phyloP scores from a whole-genome alignment of 2,329 filamentous ascomycete genomes.

The Penicillium decumbens region DNA sequence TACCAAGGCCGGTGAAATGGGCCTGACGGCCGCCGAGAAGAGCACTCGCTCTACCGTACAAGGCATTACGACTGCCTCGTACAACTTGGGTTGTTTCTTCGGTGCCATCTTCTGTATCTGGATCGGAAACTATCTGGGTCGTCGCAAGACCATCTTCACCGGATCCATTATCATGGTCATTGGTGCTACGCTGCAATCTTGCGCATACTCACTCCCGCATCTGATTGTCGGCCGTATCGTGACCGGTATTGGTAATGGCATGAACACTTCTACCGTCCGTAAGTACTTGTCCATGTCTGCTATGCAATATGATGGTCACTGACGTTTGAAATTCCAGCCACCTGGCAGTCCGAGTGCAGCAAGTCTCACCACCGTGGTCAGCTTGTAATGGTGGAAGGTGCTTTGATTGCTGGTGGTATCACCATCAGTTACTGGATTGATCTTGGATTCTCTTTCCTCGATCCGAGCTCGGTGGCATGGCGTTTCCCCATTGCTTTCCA shows the following conservation, averaged over 20 bases:
- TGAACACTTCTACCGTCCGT: conserved; percentile 52
- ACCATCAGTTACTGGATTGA: conserved; percentile 48
- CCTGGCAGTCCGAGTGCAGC: conserved; percentile 39
- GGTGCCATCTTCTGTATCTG: conserved; percentile 50
- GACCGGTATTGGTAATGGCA: conserved; percentile 51
- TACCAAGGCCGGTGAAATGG: conserved; percentile 25
- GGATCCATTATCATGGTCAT: conserved; percentile 49
- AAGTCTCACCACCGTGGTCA: conserved; percentile 48
- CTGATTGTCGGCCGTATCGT: conserved; percentile 51
- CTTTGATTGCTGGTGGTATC: conserved; percentile 47
- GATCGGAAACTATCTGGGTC: conserved; percentile 50
- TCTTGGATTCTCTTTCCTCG: conserved; percentile 50
- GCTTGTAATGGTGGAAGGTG: conserved; percentile 49
- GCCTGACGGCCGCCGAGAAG: conserved; percentile 19
- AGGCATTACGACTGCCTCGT: conserved; percentile 41
- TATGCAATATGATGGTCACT: not conserved
- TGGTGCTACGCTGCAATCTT: conserved; percentile 47
- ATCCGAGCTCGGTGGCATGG: conserved; percentile 45
- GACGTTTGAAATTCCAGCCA: conserved; percentile 3
- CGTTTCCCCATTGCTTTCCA: conserved; percentile 55
- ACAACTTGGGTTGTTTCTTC: conserved; percentile 50
- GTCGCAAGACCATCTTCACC: conserved; percentile 48
- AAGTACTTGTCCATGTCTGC: conserved; percentile 31
- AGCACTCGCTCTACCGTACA: conserved; percentile 47
- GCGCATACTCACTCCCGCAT: conserved; percentile 46